Conservation (phyloP, 805 yeast genomes). For the Teunomyces funiuensis region DNA sequence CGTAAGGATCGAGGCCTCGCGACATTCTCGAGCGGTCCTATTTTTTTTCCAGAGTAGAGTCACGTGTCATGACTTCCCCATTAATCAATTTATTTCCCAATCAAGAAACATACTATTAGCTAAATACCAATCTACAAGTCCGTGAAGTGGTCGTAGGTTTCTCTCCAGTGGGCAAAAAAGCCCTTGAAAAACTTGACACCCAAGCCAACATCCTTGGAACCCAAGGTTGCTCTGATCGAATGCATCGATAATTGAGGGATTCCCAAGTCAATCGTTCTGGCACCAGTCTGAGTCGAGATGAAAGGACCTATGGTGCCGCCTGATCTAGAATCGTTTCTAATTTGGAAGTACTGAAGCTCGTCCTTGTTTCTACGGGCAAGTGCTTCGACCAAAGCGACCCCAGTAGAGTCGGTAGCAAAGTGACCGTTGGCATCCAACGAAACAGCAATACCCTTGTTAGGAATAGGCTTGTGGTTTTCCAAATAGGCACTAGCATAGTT, state of each 20-base stretch:
- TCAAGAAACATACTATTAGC: not conserved
- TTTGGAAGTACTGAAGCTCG: constrained; percentile 76
- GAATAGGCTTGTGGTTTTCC: constrained; percentile 76
- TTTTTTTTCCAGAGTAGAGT: not conserved
- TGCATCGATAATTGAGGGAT: constrained; percentile 87
- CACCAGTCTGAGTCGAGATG: constrained; percentile 62
- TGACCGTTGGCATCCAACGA: constrained; percentile 78
- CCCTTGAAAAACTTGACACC: constrained; percentile 72
- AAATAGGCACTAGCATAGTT: constrained; percentile 67
- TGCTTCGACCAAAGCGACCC: constrained; percentile 67
- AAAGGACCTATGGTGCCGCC: constrained; percentile 90
- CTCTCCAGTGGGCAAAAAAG: constrained; percentile 68
- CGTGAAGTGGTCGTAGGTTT: constrained; percentile 51
- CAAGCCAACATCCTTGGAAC: constrained; percentile 73
- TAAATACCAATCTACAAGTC: constrained; percentile 37
- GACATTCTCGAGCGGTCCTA: not conserved
- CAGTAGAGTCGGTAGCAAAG: constrained; percentile 79
- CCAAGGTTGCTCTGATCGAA: constrained; percentile 78
- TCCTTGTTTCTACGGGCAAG: constrained; percentile 66
- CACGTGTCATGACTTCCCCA: too few relatives aligned
- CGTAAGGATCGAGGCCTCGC: constrained; percentile 5
- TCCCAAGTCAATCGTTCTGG: constrained; percentile 77
- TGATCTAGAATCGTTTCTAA: constrained; percentile 78
- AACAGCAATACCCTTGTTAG: constrained; percentile 72
- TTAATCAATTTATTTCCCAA: too few relatives aligned